Evolutionary conservation across 768 basidiomycete genomes (phyloP).

Genomic region (Naganishia randhawae): DNA sequence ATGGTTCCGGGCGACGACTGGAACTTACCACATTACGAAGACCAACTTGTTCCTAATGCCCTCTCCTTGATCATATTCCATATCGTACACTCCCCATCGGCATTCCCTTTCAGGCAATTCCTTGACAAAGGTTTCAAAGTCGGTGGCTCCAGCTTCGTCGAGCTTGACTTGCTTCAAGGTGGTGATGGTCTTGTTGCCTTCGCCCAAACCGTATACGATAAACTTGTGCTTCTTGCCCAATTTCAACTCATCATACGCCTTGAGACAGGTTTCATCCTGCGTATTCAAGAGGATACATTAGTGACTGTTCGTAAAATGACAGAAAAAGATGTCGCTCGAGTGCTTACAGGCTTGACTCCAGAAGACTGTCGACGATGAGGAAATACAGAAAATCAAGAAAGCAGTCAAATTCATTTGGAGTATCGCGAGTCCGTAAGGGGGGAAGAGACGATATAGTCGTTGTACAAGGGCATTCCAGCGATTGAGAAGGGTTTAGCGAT

Average conservation of each 20-base stretch:
- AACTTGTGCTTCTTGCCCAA: constrained; percentile 72
- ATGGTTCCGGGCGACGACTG: not conserved
- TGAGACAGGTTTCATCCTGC: constrained; percentile 56
- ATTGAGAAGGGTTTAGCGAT: not conserved
- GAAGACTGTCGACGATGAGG: constrained; percentile 37
- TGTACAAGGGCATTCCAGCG: not conserved
- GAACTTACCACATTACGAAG: constrained; percentile 77
- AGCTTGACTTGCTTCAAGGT: constrained; percentile 58
- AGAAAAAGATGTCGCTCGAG: not conserved
- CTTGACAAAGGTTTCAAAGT: constrained; percentile 69
- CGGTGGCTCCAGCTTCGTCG: constrained; percentile 47
- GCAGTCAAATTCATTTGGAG: not conserved
- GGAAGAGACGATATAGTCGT: not conserved
- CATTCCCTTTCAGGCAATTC: constrained; percentile 72
- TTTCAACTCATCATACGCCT: constrained; percentile 67
- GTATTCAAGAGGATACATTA: not conserved
- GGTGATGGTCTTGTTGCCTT: constrained; percentile 60
- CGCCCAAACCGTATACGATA: constrained; percentile 68
- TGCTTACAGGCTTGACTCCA: constrained; percentile 48
- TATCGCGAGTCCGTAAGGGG: not conserved
- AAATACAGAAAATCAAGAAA: not conserved
- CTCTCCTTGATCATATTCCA: constrained; percentile 70
- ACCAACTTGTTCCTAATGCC: constrained; percentile 80
- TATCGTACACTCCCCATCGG: constrained; percentile 90
- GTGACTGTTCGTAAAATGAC: not conserved